A percentile compares a stretch with the other conserved stretches of the same genome.
phyloP scores from a whole-genome alignment of 257 asterid species.

The Cinchona pubescens region DNA sequence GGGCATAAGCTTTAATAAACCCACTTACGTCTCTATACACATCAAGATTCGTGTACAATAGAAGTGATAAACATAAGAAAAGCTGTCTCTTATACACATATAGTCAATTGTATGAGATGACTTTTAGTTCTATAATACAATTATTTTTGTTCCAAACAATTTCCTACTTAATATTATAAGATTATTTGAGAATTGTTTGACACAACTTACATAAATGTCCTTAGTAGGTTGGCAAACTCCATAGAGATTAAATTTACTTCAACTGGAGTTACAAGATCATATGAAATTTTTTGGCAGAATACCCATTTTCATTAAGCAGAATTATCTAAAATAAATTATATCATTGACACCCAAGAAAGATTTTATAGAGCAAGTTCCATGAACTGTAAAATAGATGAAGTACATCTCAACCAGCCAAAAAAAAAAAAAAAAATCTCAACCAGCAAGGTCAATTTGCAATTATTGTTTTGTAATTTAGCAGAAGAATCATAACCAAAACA shows the following conservation, averaged over 20 bases:
- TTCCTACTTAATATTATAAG: no score
- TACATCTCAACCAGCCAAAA: no score
- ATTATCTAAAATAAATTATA: background rate
- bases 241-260: background rate
- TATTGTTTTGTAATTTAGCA: background rate
- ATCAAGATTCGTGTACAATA: no score
- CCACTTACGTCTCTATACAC: no score
- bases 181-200: background rate
- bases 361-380: background rate
- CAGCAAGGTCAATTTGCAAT: background rate
- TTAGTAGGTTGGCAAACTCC: background rate
- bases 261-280: background rate
- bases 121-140: no score
- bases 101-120: no score
- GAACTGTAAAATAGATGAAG: background rate
- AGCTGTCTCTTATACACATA: no score
- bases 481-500: background rate
- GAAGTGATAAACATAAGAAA: no score
- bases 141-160: no score
- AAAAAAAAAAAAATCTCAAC: no score
- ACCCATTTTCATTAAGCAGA: background rate
- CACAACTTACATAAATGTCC: background rate
- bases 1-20: no score
- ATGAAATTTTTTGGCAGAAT: background rate
- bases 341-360: background rate